A percentile compares a stretch with the other conserved stretches of the same genome.
phyloP scores from a whole-genome alignment of 495 filamentous ascomycete genomes.

The Astrothelium macrocarpum region DNA sequence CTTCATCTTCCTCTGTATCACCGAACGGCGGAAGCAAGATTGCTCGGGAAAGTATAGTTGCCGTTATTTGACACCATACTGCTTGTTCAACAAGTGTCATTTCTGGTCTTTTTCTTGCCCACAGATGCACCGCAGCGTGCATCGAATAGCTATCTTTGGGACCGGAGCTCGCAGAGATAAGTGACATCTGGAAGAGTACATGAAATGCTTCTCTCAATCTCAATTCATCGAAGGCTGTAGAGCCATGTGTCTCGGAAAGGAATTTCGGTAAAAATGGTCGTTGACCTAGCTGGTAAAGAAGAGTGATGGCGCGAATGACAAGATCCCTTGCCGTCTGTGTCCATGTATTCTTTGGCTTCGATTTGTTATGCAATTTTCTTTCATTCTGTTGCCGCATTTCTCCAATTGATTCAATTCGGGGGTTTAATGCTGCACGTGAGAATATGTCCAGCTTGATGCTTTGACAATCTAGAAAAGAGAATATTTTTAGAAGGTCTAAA shows the following conservation, averaged over 20 bases:
- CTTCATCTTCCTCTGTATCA: slow-evolving; percentile 1
- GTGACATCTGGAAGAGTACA: slow-evolving; percentile 2
- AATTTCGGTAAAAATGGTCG: slow-evolving; percentile 1
- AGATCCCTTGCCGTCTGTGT: not conserved
- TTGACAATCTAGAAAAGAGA: slow-evolving; percentile 3
- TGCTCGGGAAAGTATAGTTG: slow-evolving; percentile 3
- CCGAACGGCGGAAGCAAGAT: slow-evolving; percentile 2
- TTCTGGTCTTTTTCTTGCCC: not conserved
- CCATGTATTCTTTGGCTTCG: not conserved
- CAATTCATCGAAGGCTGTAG: not conserved
- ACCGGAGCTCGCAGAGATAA: not conserved
- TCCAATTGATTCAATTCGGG: not conserved
- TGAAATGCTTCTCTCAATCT: not conserved
- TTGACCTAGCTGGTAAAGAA: slow-evolving; percentile 2
- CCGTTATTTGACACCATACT: slow-evolving; percentile 2
- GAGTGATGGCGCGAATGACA: not conserved
- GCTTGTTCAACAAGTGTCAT: slow-evolving; percentile 4
- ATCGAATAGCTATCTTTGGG: not conserved
- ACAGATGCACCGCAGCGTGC: slow-evolving; percentile 1
- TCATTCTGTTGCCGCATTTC: not conserved
- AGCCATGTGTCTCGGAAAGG: not conserved
- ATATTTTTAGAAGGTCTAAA: slow-evolving; percentile 5
- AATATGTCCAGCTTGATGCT: not conserved
- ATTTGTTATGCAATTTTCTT: not conserved
- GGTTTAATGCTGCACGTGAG: not conserved